Conservation (phyloP, 2,329 filamentous ascomycete genomes). For the Plenodomus lindquistii region DNA sequence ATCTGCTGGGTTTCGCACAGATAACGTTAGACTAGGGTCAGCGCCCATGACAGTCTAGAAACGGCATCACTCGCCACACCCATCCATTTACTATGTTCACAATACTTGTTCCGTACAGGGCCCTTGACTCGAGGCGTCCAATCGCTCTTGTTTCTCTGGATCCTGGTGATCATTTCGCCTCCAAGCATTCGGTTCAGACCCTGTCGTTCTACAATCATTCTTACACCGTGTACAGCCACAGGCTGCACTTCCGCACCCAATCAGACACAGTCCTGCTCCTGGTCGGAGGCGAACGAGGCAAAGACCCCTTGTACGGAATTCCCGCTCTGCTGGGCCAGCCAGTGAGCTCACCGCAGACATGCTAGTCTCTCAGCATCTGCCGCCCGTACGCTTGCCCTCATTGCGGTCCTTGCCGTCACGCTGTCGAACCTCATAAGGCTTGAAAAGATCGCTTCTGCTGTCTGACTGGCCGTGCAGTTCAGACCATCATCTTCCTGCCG, state of each 20-base stretch:
- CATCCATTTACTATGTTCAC: constrained; percentile 26
- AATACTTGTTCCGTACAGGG: constrained; percentile 21
- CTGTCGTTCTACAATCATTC: constrained; percentile 35
- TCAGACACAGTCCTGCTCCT: constrained; percentile 22
- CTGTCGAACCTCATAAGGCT: constrained; percentile 39
- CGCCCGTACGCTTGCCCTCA: constrained; percentile 31
- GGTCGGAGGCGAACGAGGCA: constrained; percentile 41
- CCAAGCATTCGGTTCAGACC: constrained; percentile 37
- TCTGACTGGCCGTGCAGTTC: constrained; percentile 41
- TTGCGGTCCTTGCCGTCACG: constrained; percentile 32
- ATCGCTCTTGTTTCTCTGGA: constrained; percentile 14
- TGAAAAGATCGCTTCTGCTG: constrained; percentile 29
- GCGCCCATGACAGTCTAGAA: constrained; percentile 42
- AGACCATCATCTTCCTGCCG: constrained; percentile 44
- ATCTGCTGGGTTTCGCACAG: constrained; percentile 37
- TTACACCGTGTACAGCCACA: constrained; percentile 38
- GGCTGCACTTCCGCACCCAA: constrained; percentile 30
- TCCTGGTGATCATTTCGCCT: constrained; percentile 43
- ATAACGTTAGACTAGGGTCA: constrained; percentile 34
- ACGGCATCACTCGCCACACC: constrained; percentile 43
- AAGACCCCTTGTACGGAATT: constrained; percentile 37
- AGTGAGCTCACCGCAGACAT: constrained; percentile 25
- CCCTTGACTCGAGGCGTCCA: constrained; percentile 21
- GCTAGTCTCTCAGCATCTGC: constrained; percentile 25
- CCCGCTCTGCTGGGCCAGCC: constrained; percentile 28